These are phyloP conservation scores for Fusarium coicis DNA, from an alignment of 2,329 filamentous ascomycete genomes.

Conservation along the genomic window DNA sequence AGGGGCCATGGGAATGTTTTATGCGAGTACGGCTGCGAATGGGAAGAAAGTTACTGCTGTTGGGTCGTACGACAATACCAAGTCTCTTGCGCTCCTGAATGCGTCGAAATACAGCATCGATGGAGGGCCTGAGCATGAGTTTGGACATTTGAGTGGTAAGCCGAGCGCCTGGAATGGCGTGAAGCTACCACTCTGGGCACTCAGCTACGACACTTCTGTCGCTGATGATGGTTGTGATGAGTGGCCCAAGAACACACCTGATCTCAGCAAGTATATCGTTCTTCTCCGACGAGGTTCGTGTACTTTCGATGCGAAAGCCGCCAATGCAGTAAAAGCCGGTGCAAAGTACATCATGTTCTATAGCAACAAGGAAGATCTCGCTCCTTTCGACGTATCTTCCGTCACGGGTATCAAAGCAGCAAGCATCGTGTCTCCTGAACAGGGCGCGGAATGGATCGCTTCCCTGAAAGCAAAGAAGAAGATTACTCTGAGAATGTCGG, in stretches of 20 bases:
- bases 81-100: slow-evolving; percentile 56
- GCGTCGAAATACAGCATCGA: slow-evolving; percentile 55
- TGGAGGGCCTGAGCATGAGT: slow-evolving; percentile 47
- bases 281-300: slow-evolving; percentile 70
- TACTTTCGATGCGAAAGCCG: slow-evolving; percentile 64
- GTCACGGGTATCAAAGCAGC: slow-evolving; percentile 50
- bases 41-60: slow-evolving; percentile 60
- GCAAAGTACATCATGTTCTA: slow-evolving; percentile 72
- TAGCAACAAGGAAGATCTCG: slow-evolving; percentile 59
- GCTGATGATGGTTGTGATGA: slow-evolving; percentile 62
- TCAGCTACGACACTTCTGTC: slow-evolving; percentile 60
- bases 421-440: slow-evolving; percentile 54
- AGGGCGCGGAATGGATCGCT: slow-evolving; percentile 58
- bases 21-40: slow-evolving; percentile 59
- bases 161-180: slow-evolving; percentile 58
- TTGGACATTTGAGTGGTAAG: slow-evolving; percentile 57
- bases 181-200: slow-evolving; percentile 60
- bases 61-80: slow-evolving; percentile 61
- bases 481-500: slow-evolving; percentile 57
- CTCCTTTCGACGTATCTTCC: slow-evolving; percentile 47
- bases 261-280: slow-evolving; percentile 67
- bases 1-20: slow-evolving; percentile 60
- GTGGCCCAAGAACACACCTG: slow-evolving; percentile 63
- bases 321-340: slow-evolving; percentile 63
- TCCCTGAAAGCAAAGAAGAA: slow-evolving; percentile 56